Evolutionary conservation across 306 rosid genomes (phyloP).

Genomic region (Glycine latifolia): DNA sequence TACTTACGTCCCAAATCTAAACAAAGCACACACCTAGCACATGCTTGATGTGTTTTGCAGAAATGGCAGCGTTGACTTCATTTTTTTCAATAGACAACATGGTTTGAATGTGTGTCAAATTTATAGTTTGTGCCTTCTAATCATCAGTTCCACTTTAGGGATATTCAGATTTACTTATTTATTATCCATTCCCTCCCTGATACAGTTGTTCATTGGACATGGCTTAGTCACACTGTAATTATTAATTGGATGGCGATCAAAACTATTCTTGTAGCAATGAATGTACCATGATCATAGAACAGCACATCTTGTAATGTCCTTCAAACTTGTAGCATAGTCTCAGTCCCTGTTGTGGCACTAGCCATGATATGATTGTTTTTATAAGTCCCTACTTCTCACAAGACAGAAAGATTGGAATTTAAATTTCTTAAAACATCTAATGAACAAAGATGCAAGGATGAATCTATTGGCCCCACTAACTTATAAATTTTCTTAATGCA

Average conservation of each 20-base stretch:
- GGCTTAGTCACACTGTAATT: neutral
- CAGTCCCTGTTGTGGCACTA: too few species aligned
- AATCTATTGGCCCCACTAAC: too few species aligned
- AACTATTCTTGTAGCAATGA: slow-evolving; percentile 11
- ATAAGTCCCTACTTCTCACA: neutral
- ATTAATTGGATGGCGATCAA: slow-evolving; percentile 11
- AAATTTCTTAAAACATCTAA: slow-evolving; percentile 13
- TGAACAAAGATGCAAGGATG: neutral
- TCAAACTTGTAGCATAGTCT: neutral
- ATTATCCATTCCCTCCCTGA: slow-evolving; percentile 13
- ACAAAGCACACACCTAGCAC: neutral
- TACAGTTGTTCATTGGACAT: neutral
- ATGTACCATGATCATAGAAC: slow-evolving; percentile 7
- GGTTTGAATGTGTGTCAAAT: neutral
- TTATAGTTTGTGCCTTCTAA: slow-evolving; percentile 18
- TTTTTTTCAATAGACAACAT: neutral
- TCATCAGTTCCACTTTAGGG: neutral
- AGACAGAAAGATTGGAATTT: slow-evolving; percentile 3
- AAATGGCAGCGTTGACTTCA: neutral
- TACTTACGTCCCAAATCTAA: slow-evolving; percentile 27
- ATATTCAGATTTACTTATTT: slow-evolving; percentile 8
- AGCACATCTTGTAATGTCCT: neutral
- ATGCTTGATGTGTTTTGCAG: slow-evolving; percentile 23
- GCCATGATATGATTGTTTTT: neutral
- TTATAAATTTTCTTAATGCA: too few species aligned